phyloP scores from a whole-genome alignment of 1,284 basidiomycete genomes.

The Agaricales sp. region DNA sequence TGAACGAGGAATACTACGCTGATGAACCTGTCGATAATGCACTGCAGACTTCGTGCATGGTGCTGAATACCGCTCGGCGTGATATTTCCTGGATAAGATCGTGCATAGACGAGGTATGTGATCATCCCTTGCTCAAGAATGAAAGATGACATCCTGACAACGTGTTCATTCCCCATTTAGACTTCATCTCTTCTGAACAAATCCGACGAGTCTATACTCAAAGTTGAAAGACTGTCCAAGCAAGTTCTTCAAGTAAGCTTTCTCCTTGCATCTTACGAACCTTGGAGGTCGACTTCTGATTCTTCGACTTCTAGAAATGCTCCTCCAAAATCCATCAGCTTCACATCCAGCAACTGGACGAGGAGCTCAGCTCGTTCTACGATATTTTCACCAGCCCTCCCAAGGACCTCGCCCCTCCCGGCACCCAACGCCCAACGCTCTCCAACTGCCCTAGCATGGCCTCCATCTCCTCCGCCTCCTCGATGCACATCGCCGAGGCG shows the following conservation, averaged over 20 bases:
- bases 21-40: constrained; percentile 13
- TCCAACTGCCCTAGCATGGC: constrained; percentile 25
- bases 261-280: background rate
- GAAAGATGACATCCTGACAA: background rate
- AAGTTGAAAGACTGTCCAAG: background rate
- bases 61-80: constrained; percentile 38
- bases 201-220: background rate
- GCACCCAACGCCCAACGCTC: constrained; percentile 19
- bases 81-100: constrained; percentile 31
- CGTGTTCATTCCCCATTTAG: background rate
- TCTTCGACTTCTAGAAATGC: background rate
- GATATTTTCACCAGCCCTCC: constrained; percentile 15
- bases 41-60: constrained; percentile 29
- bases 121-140: background rate
- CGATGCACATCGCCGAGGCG: constrained; percentile 29
- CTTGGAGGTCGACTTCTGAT: too few relatives aligned
- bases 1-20: background rate
- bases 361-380: constrained; percentile 8
- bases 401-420: constrained; percentile 14
- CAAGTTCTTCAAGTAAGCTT: background rate
- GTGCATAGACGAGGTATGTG: constrained; percentile 5
- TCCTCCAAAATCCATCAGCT: background rate
- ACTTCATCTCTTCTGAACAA: background rate
- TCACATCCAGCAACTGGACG: constrained; percentile 2
- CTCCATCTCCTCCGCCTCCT: constrained; percentile 27